Percentiles rank a stretch among this genome's conserved stretches.
These are phyloP conservation scores for Gastrolobium bilobum DNA, from an alignment of 306 rosid genomes.

Conservation along the genomic window DNA sequence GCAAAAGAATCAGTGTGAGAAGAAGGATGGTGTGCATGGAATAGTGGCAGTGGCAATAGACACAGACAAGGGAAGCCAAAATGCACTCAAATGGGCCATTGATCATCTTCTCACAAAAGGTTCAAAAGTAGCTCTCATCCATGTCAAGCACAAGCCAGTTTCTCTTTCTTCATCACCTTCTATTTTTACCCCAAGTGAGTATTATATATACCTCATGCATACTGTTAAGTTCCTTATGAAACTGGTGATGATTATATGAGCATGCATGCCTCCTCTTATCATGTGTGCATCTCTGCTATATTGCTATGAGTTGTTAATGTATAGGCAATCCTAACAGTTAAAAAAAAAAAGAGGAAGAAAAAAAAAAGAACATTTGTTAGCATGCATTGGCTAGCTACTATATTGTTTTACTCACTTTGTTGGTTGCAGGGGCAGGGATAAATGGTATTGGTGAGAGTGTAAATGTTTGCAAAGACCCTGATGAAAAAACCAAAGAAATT, in stretches of 20 bases:
- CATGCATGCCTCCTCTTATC: neutral
- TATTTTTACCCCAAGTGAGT: slow-evolving; percentile 61
- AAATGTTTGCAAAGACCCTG: slow-evolving; percentile 59
- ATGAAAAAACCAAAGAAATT: slow-evolving; percentile 67
- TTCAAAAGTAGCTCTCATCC: slow-evolving; percentile 70
- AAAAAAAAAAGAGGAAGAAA: neutral
- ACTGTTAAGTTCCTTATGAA: neutral
- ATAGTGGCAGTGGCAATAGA: slow-evolving; percentile 96
- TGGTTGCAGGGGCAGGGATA: slow-evolving; percentile 55
- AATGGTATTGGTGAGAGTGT: slow-evolving; percentile 27
- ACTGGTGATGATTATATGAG: neutral
- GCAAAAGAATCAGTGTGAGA: slow-evolving; percentile 59
- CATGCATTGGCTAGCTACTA: neutral
- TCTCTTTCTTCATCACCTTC: slow-evolving; percentile 47
- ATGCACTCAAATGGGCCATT: slow-evolving; percentile 84
- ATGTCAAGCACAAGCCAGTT: slow-evolving; percentile 68
- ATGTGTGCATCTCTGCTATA: neutral
- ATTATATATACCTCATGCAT: neutral
- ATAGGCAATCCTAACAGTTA: neutral
- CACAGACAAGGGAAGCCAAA: slow-evolving; percentile 80
- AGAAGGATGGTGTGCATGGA: slow-evolving; percentile 72
- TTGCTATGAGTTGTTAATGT: neutral
- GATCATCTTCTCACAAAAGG: slow-evolving; percentile 73
- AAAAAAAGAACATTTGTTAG: neutral
- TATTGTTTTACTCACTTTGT: slow-evolving; percentile 1